These are phyloP conservation scores for Ascosphaera acerosa DNA, from an alignment of 2,329 filamentous ascomycete genomes.

Conservation along the genomic window DNA sequence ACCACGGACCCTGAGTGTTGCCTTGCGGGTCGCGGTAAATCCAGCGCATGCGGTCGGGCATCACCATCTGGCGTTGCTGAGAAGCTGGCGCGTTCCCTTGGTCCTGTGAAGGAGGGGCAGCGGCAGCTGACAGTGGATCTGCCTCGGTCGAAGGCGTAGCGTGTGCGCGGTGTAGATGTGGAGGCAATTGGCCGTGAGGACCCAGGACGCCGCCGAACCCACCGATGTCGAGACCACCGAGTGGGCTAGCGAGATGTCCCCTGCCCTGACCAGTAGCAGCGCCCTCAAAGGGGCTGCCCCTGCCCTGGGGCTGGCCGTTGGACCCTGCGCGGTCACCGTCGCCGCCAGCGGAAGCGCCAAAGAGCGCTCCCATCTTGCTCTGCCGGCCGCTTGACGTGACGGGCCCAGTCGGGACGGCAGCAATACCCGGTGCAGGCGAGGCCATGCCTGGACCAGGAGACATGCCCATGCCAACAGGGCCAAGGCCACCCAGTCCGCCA, in stretches of 20 bases:
- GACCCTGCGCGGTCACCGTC: slow-evolving; percentile 29
- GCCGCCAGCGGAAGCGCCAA: slow-evolving; percentile 43
- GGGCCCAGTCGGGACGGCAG: neutral
- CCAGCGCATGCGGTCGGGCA: slow-evolving; percentile 98
- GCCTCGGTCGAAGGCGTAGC: neutral
- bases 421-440: neutral
- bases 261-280: slow-evolving; percentile 17
- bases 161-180: neutral
- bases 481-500: no score
- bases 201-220: slow-evolving; percentile 4
- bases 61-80: slow-evolving; percentile 77
- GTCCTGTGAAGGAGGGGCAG: no score
- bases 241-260: slow-evolving; percentile 29
- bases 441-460: neutral
- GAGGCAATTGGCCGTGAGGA: slow-evolving; percentile 9
- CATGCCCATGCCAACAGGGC: neutral
- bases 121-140: no score
- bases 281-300: slow-evolving; percentile 33
- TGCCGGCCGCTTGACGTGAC: slow-evolving; percentile 27
- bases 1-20: slow-evolving; percentile 80
- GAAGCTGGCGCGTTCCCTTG: slow-evolving; percentile 25
- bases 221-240: slow-evolving; percentile 2
- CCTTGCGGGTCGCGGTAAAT: slow-evolving; percentile 91
- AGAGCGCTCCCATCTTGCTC: slow-evolving; percentile 68
- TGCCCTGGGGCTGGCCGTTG: slow-evolving; percentile 30